Evolutionary conservation across 768 basidiomycete genomes (phyloP).

Genomic region (Naematelia encephala): DNA sequence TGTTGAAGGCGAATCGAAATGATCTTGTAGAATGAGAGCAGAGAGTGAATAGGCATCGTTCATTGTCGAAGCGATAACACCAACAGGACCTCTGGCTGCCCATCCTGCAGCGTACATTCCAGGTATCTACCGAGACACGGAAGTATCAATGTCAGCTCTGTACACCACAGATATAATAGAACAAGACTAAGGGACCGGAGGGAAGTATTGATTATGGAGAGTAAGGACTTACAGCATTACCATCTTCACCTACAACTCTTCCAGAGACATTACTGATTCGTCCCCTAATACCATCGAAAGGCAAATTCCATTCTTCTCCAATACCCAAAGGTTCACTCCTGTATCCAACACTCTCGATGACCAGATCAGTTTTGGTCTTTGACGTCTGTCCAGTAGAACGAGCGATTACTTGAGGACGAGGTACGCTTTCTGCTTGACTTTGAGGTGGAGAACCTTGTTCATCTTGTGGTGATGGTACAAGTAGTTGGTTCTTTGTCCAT

Average conservation of each 20-base stretch:
- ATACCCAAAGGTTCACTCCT: constrained; percentile 60
- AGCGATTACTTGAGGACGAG: constrained; percentile 21
- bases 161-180: too few species aligned
- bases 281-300: constrained; percentile 50
- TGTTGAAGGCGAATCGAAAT: constrained; percentile 36
- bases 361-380: constrained; percentile 64
- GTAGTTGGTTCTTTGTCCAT: constrained; percentile 44
- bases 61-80: constrained; percentile 91
- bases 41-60: constrained; percentile 80
- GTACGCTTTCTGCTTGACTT: constrained; percentile 47
- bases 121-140: too few species aligned
- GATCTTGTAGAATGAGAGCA: constrained; percentile 66
- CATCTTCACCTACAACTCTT: constrained; percentile 48
- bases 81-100: constrained; percentile 85
- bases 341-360: constrained; percentile 86
- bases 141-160: too few species aligned
- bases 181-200: background rate
- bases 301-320: constrained; percentile 35
- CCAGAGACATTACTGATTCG: constrained; percentile 55
- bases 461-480: constrained; percentile 20
- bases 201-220: background rate
- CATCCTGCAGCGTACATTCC: constrained; percentile 90
- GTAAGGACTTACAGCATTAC: constrained; percentile 43
- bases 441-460: constrained; percentile 11
- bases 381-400: constrained; percentile 61